These are phyloP conservation scores for Gnaphalium uliginosum DNA, from an alignment of 129 eudicot genomes.

Conservation along the genomic window DNA sequence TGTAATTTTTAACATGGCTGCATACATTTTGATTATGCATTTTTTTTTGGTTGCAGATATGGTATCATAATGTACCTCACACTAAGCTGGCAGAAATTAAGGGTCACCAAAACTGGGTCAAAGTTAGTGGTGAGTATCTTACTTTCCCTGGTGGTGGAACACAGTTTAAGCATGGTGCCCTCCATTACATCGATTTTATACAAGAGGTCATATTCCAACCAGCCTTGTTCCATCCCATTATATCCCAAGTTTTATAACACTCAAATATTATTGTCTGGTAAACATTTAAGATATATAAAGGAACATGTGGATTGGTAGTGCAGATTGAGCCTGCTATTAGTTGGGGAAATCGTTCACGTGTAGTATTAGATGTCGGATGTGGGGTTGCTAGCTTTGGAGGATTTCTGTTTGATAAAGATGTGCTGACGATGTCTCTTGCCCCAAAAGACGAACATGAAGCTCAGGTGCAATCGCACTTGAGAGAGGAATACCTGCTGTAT, in stretches of 20 bases:
- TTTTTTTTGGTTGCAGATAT: conserved; percentile 49
- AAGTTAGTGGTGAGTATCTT: conserved; percentile 81
- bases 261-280: background rate
- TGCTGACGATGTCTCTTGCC: conserved; percentile 81
- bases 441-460: conserved; percentile 98
- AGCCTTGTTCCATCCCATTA: background rate
- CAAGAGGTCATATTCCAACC: conserved; percentile 51
- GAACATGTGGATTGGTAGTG: background rate
- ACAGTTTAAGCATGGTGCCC: conserved; percentile 93
- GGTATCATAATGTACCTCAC: conserved; percentile 92
- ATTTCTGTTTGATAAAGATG: conserved; percentile 75
- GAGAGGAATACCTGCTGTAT: conserved; percentile 87
- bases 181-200: conserved; percentile 83
- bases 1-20: too few relatives aligned
- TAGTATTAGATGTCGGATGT: conserved; percentile 92
- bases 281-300: background rate
- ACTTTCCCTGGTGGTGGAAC: conserved; percentile 97
- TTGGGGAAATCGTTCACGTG: conserved; percentile 88
- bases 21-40: too few relatives aligned
- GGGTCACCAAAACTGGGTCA: conserved; percentile 96
- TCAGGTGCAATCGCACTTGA: conserved; percentile 88
- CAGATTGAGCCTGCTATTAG: conserved; percentile 61
- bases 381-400: conserved; percentile 99
- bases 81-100: conserved; percentile 74
- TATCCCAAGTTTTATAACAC: background rate